These are phyloP conservation scores for Agaricus blazei DNA, from an alignment of 768 basidiomycete species.

Conservation along the genomic window DNA sequence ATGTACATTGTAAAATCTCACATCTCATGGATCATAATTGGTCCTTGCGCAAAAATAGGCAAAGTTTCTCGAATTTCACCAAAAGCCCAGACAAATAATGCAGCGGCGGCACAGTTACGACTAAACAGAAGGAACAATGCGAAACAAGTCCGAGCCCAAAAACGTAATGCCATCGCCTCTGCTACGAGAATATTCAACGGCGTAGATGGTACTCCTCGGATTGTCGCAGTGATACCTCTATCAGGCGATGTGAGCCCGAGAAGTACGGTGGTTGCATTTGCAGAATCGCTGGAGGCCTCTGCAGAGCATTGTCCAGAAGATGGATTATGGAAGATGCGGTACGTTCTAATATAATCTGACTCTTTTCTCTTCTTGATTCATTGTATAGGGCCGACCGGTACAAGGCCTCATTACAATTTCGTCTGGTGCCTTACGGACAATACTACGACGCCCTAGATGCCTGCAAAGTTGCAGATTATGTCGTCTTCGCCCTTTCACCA, in stretches of 20 bases:
- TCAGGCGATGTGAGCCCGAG: constrained; percentile 57
- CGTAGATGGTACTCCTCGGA: constrained; percentile 73
- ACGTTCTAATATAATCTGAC: constrained; percentile 14
- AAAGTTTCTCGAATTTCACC: constrained; percentile 49
- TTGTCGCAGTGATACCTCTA: constrained; percentile 86
- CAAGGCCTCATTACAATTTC: constrained; percentile 87
- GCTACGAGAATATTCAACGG: constrained; percentile 77
- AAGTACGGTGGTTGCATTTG: constrained; percentile 50
- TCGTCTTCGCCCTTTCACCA: constrained; percentile 79
- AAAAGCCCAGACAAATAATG: constrained; percentile 48
- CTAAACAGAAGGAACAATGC: constrained; percentile 79
- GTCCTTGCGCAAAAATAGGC: constrained; percentile 33
- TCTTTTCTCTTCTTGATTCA: constrained; percentile 3
- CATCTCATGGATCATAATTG: background rate
- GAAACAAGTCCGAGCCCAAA: constrained; percentile 74
- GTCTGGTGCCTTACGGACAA: constrained; percentile 65
- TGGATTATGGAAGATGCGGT: constrained; percentile 70
- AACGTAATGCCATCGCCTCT: constrained; percentile 62
- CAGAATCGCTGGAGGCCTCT: constrained; percentile 51
- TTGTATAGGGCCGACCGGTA: constrained; percentile 73
- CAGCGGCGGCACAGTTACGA: constrained; percentile 65
- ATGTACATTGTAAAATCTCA: background rate
- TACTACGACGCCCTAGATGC: constrained; percentile 81
- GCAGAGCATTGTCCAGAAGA: constrained; percentile 45
- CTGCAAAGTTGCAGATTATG: constrained; percentile 86